Evolutionary conservation across 345 rosid genomes (phyloP).

Genomic region (Eucalyptus sp.): DNA sequence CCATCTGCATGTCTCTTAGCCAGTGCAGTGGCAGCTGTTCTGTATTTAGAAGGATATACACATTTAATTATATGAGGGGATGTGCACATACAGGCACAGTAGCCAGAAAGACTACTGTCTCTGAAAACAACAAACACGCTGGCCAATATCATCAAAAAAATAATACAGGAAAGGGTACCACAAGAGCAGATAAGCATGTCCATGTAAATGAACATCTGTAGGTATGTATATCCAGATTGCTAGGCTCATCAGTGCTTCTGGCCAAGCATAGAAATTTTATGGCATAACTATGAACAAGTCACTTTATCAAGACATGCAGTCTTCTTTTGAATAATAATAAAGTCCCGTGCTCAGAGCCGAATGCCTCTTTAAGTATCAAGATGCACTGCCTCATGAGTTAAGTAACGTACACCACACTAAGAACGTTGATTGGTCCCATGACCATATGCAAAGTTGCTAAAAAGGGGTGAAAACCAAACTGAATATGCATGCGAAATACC

Average conservation of each 20-base stretch:
- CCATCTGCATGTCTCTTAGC: slow-evolving; percentile 71
- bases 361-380: neutral
- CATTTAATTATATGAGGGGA: neutral
- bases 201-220: neutral
- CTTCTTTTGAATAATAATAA: neutral
- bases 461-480: neutral
- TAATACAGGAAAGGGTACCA: neutral
- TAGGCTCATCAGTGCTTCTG: neutral
- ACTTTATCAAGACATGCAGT: neutral
- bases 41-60: neutral
- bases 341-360: neutral
- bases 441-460: neutral
- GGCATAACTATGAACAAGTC: neutral
- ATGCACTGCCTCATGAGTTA: neutral
- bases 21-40: slow-evolving; percentile 72
- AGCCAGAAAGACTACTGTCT: neutral
- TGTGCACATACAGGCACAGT: neutral
- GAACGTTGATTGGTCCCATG: neutral
- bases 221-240: neutral
- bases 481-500: neutral
- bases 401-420: neutral
- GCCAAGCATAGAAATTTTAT: too few species aligned
- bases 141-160: neutral
- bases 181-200: neutral
- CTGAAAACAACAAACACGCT: neutral